phyloP scores from a whole-genome alignment of 768 basidiomycete species.

The Lactarius pseudohatsudake region DNA sequence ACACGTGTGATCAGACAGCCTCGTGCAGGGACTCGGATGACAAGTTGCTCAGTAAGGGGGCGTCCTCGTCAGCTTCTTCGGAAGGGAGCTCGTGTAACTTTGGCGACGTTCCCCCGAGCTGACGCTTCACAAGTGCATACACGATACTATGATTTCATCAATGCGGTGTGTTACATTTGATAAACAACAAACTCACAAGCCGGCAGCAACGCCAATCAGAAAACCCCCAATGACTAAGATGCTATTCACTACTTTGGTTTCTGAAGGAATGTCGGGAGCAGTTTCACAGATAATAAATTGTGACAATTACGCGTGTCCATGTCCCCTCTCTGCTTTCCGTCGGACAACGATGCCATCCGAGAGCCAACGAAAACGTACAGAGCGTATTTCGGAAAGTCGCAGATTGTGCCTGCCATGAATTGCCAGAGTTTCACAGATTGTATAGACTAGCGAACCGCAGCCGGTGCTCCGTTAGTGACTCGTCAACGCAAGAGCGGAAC shows the following conservation, averaged over 20 bases:
- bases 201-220: conserved; percentile 54
- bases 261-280: conserved; percentile 36
- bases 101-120: conserved; percentile 48
- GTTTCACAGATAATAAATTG: conserved; percentile 3
- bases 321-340: conserved; percentile 66
- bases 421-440: conserved; percentile 71
- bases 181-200: conserved; percentile 53
- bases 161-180: background rate
- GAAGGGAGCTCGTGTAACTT: conserved; percentile 55
- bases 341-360: conserved; percentile 68
- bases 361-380: conserved; percentile 80
- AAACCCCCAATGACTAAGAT: conserved; percentile 61
- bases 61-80: conserved; percentile 60
- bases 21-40: conserved; percentile 32
- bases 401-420: conserved; percentile 71
- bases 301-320: conserved; percentile 70
- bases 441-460: conserved; percentile 52
- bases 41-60: conserved; percentile 48
- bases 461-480: conserved; percentile 2
- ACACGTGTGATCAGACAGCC: conserved; percentile 12
- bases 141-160: conserved; percentile 51
- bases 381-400: conserved; percentile 67
- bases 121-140: conserved; percentile 60
- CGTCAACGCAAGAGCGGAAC: conserved; percentile 6
- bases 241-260: conserved; percentile 64